These are phyloP conservation scores for Monosporozyma yasuniensis DNA, from an alignment of 805 yeast genomes.

Conservation along the genomic window DNA sequence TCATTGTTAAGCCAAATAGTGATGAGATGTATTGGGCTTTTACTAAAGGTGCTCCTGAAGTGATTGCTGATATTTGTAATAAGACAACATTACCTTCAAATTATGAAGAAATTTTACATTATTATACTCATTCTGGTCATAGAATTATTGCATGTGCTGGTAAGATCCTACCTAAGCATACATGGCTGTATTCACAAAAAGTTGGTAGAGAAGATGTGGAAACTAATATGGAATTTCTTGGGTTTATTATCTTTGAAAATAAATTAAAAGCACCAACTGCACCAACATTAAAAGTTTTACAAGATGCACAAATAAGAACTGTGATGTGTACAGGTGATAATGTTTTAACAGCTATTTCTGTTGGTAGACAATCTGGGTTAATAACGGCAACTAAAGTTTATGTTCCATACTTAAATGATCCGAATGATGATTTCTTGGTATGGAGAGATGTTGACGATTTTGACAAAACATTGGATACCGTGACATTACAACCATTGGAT, in stretches of 20 bases:
- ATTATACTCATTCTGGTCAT: constrained; percentile 88
- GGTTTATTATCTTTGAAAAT: constrained; percentile 89
- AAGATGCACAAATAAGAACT: constrained; percentile 66
- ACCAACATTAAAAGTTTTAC: constrained; percentile 48
- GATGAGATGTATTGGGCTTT: constrained; percentile 41
- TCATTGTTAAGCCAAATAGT: constrained; percentile 45
- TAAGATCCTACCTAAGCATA: constrained; percentile 38
- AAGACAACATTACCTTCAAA: constrained; percentile 64
- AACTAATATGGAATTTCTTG: constrained; percentile 59
- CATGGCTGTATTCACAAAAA: constrained; percentile 43
- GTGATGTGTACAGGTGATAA: constrained; percentile 98
- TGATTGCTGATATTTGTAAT: constrained; percentile 68
- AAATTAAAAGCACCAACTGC: constrained; percentile 67
- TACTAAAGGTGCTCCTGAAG: constrained; percentile 97
- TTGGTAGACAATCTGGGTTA: constrained; percentile 75
- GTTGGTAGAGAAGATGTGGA: constrained; percentile 61
- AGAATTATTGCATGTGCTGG: constrained; percentile 93
- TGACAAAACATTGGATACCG: constrained; percentile 48
- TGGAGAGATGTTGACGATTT: constrained; percentile 68
- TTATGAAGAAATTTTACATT: constrained; percentile 63
- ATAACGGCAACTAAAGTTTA: constrained; percentile 43
- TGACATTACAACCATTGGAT: constrained; percentile 45
- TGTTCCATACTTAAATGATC: constrained; percentile 51
- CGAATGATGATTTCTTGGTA: constrained; percentile 28
- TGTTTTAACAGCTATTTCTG: constrained; percentile 87